These are phyloP conservation scores for Xanthoparmelia taractica DNA, from an alignment of 495 filamentous ascomycete genomes.

Conservation along the genomic window DNA sequence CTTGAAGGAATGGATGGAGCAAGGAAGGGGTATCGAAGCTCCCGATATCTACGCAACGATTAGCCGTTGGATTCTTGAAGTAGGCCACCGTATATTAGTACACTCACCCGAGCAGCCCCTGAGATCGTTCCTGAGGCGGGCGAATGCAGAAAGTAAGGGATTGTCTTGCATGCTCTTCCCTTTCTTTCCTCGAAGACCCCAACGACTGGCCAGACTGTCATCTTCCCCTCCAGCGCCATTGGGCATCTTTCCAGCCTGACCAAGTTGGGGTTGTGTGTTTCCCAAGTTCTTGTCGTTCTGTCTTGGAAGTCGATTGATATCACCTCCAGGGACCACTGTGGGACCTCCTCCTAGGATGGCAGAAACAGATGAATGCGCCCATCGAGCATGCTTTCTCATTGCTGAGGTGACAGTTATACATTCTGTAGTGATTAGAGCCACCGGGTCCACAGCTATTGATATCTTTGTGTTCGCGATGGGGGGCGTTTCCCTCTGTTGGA, in stretches of 20 bases:
- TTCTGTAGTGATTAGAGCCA: constrained; percentile 94
- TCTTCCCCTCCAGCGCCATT: constrained; percentile 37
- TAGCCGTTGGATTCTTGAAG: constrained; percentile 7
- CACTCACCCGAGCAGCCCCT: constrained; percentile 73
- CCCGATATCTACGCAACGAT: constrained; percentile 60
- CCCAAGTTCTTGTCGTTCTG: constrained; percentile 4
- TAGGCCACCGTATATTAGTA: not conserved
- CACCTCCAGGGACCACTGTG: constrained; percentile 14
- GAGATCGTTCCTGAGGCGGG: constrained; percentile 78
- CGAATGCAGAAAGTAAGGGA: constrained; percentile 91
- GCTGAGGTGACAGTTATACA: constrained; percentile 97
- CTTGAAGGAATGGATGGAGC: constrained; percentile 91
- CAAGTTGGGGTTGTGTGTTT: not conserved
- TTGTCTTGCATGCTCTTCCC: constrained; percentile 98
- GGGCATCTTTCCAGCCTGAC: constrained; percentile 6
- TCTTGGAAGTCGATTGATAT: constrained; percentile 14
- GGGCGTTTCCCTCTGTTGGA: not conserved
- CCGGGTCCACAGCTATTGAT: constrained; percentile 83
- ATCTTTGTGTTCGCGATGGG: constrained; percentile 25
- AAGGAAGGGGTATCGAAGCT: constrained; percentile 83
- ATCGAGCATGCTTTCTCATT: constrained; percentile 95
- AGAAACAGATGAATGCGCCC: constrained; percentile 92
- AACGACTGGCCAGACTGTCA: constrained; percentile 54
- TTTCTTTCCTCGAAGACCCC: constrained; percentile 93
- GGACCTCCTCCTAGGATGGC: constrained; percentile 83